These are phyloP conservation scores for Plasmopara halstedii DNA, from an alignment of 352 stramenopile species.

Conservation along the genomic window DNA sequence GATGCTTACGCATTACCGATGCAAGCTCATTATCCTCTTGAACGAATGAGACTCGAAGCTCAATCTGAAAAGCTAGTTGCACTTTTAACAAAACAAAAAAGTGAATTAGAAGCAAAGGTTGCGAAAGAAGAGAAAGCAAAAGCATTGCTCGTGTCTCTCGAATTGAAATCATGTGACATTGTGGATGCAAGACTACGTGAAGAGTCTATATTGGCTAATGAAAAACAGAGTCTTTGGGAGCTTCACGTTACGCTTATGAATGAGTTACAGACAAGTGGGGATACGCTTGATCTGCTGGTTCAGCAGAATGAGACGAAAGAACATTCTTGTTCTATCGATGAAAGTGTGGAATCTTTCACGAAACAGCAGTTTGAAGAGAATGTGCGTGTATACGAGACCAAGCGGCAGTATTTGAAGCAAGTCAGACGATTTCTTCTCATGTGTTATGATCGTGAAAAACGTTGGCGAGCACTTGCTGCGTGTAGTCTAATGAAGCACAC, in stretches of 20 bases:
- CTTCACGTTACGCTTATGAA: slow-evolving; percentile 31
- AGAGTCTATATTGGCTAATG: slow-evolving; percentile 40
- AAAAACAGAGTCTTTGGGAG: slow-evolving; percentile 64
- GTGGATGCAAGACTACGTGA: slow-evolving; percentile 38
- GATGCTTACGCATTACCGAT: slow-evolving; percentile 34
- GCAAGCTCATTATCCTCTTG: slow-evolving; percentile 46
- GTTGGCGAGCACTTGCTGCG: slow-evolving; percentile 43
- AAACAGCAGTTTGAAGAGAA: slow-evolving; percentile 31
- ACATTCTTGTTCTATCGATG: background rate
- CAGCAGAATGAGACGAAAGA: background rate
- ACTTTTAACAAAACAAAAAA: slow-evolving; percentile 18
- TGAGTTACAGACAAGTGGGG: slow-evolving; percentile 29
- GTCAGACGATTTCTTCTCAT: slow-evolving; percentile 45
- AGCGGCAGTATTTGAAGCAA: slow-evolving; percentile 38
- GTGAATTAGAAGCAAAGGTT: slow-evolving; percentile 16
- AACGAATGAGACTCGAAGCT: slow-evolving; percentile 32
- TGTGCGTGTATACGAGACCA: slow-evolving; percentile 36
- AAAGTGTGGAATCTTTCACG: slow-evolving; percentile 2
- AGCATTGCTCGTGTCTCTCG: slow-evolving; percentile 32
- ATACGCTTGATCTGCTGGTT: slow-evolving; percentile 24
- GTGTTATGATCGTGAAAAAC: slow-evolving; percentile 60
- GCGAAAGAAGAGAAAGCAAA: slow-evolving; percentile 36
- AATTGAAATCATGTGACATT: slow-evolving; percentile 41
- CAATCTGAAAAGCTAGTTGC: slow-evolving; percentile 17
- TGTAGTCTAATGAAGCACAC: slow-evolving; percentile 47